These are phyloP conservation scores for Debaryomycetaceae sp. DNA, from an alignment of 1,139 yeast species.

Conservation along the genomic window DNA sequence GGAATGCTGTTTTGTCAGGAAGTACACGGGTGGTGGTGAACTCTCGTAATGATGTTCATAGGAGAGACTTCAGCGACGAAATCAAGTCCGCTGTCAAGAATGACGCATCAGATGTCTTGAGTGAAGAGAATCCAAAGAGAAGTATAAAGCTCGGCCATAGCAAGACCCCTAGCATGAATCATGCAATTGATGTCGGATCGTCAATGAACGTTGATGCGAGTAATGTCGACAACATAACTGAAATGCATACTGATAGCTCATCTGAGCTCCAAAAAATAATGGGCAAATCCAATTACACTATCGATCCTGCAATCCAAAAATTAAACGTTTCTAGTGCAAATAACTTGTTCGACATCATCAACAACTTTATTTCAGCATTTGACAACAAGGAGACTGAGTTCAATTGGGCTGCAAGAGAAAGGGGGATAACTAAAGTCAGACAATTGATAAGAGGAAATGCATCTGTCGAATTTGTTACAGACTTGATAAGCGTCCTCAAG, in stretches of 20 bases:
- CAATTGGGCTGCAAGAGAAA: slow-evolving; percentile 81
- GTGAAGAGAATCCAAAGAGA: neutral
- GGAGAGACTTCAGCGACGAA: neutral
- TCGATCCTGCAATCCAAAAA: slow-evolving; percentile 23
- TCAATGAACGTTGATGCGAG: neutral
- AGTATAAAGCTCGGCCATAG: neutral
- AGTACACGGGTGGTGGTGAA: slow-evolving; percentile 6
- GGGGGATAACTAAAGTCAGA: slow-evolving; percentile 54
- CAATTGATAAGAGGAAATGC: slow-evolving; percentile 58
- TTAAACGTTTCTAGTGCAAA: slow-evolving; percentile 14
- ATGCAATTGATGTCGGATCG: neutral
- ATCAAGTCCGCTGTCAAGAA: neutral
- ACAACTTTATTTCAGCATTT: slow-evolving; percentile 36
- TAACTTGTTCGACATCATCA: slow-evolving; percentile 14
- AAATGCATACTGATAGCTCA: neutral
- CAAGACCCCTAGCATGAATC: neutral
- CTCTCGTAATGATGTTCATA: neutral
- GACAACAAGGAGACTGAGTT: slow-evolving; percentile 83
- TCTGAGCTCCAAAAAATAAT: slow-evolving; percentile 15
- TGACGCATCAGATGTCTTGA: neutral
- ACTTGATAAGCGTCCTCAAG: slow-evolving; percentile 41
- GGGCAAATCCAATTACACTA: slow-evolving; percentile 18
- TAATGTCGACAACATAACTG: neutral
- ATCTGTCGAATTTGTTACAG: slow-evolving; percentile 32
- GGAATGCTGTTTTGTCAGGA: slow-evolving; percentile 6